Base-by-base conservation (phyloP, 495 filamentous ascomycete species). In the Penicillium bovifimosum region DNA sequence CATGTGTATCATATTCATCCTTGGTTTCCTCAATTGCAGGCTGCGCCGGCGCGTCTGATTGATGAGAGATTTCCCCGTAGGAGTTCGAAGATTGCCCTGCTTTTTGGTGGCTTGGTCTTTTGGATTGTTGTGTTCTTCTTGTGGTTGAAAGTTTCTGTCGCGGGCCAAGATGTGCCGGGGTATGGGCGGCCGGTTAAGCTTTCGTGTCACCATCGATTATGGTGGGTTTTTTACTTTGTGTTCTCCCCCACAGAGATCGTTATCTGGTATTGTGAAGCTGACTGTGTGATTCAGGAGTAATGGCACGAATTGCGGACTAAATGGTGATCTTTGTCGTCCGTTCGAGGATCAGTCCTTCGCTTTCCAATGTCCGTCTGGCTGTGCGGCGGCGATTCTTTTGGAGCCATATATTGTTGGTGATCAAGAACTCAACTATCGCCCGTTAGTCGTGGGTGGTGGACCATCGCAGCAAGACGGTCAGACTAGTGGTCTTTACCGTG, bases 351-450 rank as follows among this genome's bases (percentile, higher is more conserved):
- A 75, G 33, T 77, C 74, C 0, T 85, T 86, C 51, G 78, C 86
- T 3, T 93, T 93, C 60, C 77, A 83, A 38, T 93, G 88, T 59
- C 86, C 87, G 11, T 80, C 85, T 2, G 80, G 80, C 55, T 93
- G 88, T 60, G 68, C 73, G 6, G 74, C 72, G 44, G 75, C 79
- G 32, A 76, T 76, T 41, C 76, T 90, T 3, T 72, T 87, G 28
- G 88, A 91, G 56, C 84, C 85, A 3, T 77, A 83, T 33, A 80
- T 82, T 9, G 80, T 93, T 9, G 88, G 88, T 26, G 76, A 74
- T 26, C 75, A 85, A 56, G 83, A 86, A 50, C 63, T 86, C 36
- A 73, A 80, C 27, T 91, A 90, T 54, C 68, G 69, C 16, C 78
- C 76, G 0, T 68, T 90, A 9, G 81, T 93, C 0, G 76, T 92